phyloP scores from a whole-genome alignment of 1,139 yeast species.

The Zygosaccharomyces sapae region DNA sequence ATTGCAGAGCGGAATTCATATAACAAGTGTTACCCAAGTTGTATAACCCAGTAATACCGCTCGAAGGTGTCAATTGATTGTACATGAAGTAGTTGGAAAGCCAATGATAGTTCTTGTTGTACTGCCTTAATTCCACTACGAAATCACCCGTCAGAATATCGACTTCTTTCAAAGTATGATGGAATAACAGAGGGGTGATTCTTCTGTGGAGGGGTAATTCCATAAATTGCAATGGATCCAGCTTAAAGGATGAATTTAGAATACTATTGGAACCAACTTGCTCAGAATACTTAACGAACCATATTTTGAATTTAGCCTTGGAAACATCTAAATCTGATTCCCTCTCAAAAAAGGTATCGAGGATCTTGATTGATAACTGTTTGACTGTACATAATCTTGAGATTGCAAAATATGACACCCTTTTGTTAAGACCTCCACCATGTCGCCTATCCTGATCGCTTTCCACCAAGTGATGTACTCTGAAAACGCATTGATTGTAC shows the following conservation, averaged over 20 bases:
- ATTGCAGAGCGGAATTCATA: slow-evolving; percentile 95
- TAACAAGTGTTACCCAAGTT: slow-evolving; percentile 94
- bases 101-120: slow-evolving; percentile 36
- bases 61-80: slow-evolving; percentile 35
- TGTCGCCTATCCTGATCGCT: slow-evolving; percentile 24
- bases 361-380: slow-evolving; percentile 25
- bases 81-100: slow-evolving; percentile 35
- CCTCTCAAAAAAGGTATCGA: slow-evolving; percentile 23
- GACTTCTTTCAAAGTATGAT: slow-evolving; percentile 23
- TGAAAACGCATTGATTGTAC: slow-evolving; percentile 48
- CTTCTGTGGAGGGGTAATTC: slow-evolving; percentile 23
- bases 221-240: slow-evolving; percentile 33
- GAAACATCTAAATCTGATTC: slow-evolving; percentile 25
- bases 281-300: slow-evolving; percentile 31
- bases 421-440: slow-evolving; percentile 14
- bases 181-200: slow-evolving; percentile 24
- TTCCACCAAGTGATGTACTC: slow-evolving; percentile 47
- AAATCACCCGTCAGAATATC: slow-evolving; percentile 28
- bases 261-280: slow-evolving; percentile 9
- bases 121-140: slow-evolving; percentile 34
- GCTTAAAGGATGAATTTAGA: slow-evolving; percentile 22
- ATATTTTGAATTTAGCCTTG: slow-evolving; percentile 29
- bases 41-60: slow-evolving; percentile 61
- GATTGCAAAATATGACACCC: slow-evolving; percentile 19
- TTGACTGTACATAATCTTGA: slow-evolving; percentile 26